phyloP scores from a whole-genome alignment of 805 yeast genomes.

The Phaffomyces antillensis region DNA sequence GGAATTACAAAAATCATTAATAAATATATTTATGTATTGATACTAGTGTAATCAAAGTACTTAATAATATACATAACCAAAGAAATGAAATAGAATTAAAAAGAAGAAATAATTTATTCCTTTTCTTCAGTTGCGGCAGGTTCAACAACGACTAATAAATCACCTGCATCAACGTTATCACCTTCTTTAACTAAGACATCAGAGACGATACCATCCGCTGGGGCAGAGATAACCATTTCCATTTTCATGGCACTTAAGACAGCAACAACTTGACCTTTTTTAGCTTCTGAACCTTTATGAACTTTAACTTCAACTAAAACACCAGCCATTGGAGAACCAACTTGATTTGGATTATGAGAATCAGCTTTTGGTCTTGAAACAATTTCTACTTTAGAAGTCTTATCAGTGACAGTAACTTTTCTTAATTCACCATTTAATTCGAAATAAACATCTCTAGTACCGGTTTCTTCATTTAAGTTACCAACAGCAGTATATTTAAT shows the following conservation, averaged over 20 bases:
- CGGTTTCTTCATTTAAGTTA: constrained; percentile 76
- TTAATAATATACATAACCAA: background rate
- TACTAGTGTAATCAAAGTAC: background rate
- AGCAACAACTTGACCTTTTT: constrained; percentile 94
- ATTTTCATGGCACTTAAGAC: constrained; percentile 97
- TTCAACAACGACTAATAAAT: constrained; percentile 61
- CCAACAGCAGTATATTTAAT: constrained; percentile 90
- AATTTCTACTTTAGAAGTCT: constrained; percentile 76
- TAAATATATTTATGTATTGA: background rate
- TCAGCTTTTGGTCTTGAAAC: constrained; percentile 88
- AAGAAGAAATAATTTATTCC: background rate
- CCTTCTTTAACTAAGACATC: constrained; percentile 78
- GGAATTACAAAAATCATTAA: too few relatives aligned
- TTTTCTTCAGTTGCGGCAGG: constrained; percentile 4
- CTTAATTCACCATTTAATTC: constrained; percentile 98
- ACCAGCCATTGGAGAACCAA: constrained; percentile 99
- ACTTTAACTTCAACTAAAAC: constrained; percentile 93
- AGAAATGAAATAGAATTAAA: background rate
- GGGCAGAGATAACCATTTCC: constrained; percentile 98
- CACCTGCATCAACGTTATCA: constrained; percentile 93
- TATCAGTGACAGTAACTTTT: constrained; percentile 88
- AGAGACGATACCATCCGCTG: constrained; percentile 76
- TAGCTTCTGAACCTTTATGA: constrained; percentile 79
- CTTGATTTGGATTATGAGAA: constrained; percentile 77
- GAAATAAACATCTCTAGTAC: constrained; percentile 92